Conservation (phyloP, 108 stramenopile genomes). For the Skeletonema tropicum region DNA sequence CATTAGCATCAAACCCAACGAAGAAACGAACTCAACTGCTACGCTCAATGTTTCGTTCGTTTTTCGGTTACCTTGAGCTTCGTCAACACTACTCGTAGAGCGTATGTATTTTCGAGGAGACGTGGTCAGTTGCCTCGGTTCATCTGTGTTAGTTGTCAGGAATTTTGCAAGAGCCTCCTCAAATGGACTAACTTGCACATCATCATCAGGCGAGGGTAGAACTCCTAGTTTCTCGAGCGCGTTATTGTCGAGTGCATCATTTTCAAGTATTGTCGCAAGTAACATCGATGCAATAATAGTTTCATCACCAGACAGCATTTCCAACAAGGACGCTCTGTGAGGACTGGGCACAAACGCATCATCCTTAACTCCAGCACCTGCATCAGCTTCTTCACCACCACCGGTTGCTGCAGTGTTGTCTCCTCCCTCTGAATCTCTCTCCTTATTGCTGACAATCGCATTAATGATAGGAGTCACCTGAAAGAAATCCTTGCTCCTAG, state of each 20-base stretch:
- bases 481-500: conserved; percentile 8
- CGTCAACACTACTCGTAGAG: neutral
- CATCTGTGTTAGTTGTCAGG: conserved; percentile 14
- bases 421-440: conserved; percentile 20
- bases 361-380: conserved; percentile 9
- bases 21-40: conserved; percentile 34
- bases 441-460: neutral
- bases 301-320: conserved; percentile 46
- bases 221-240: conserved; percentile 54
- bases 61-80: neutral
- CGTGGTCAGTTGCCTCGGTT: neutral
- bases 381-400: conserved; percentile 14
- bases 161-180: conserved; percentile 57
- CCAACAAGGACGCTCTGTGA: conserved; percentile 34
- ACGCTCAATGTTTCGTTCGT: neutral
- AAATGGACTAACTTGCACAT: conserved; percentile 35
- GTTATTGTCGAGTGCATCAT: conserved; percentile 63
- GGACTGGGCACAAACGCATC: conserved; percentile 16
- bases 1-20: conserved; percentile 45
- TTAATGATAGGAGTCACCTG: conserved; percentile 6
- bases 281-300: conserved; percentile 61
- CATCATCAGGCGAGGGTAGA: conserved; percentile 37
- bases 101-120: neutral
- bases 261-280: conserved; percentile 62
- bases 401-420: conserved; percentile 11